Conservation (phyloP, 441 rosid species). For the Iberis amara region DNA sequence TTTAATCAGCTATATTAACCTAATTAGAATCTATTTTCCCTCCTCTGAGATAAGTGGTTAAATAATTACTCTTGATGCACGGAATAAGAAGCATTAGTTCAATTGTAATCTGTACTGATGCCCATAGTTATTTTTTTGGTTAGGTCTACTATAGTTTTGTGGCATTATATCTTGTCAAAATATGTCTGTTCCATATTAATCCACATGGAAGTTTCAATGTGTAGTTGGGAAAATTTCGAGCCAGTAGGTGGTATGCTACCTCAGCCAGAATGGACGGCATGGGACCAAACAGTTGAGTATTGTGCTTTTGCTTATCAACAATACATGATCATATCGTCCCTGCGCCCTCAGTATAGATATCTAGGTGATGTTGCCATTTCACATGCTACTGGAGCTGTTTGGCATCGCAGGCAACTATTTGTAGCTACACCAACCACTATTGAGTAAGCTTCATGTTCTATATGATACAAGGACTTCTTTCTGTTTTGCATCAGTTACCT, state of each 20-base stretch:
- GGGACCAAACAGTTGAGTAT: constrained; percentile 98
- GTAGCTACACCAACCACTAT: constrained; percentile 96
- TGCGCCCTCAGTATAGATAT: constrained; percentile 94
- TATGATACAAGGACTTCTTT: constrained; percentile 13
- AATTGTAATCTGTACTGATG: too few relatives aligned
- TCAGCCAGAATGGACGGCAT: constrained; percentile 99
- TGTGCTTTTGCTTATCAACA: constrained; percentile 95
- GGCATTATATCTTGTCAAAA: background rate
- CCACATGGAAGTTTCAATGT: constrained; percentile 30
- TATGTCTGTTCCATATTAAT: constrained; percentile 18
- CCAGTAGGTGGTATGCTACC: constrained; percentile 95
- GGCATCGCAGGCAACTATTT: constrained; percentile 97
- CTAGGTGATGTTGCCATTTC: constrained; percentile 97
- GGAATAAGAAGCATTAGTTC: constrained; percentile 6
- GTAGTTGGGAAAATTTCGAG: constrained; percentile 97
- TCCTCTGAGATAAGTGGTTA: constrained; percentile 7
- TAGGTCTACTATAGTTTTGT: too few relatives aligned
- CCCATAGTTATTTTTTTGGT: too few relatives aligned
- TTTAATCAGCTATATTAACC: constrained; percentile 10
- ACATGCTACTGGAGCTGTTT: constrained; percentile 92
- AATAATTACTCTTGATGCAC: constrained; percentile 3
- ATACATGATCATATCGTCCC: constrained; percentile 85
- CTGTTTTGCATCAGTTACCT: constrained; percentile 8
- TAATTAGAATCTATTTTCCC: constrained; percentile 5
- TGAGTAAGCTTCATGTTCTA: constrained; percentile 56